Percentiles rank a stretch among this genome's conserved stretches.
Evolutionary conservation across 2,329 filamentous ascomycete species (phyloP).

Genomic region (Ophiocordyceps robertsii): DNA sequence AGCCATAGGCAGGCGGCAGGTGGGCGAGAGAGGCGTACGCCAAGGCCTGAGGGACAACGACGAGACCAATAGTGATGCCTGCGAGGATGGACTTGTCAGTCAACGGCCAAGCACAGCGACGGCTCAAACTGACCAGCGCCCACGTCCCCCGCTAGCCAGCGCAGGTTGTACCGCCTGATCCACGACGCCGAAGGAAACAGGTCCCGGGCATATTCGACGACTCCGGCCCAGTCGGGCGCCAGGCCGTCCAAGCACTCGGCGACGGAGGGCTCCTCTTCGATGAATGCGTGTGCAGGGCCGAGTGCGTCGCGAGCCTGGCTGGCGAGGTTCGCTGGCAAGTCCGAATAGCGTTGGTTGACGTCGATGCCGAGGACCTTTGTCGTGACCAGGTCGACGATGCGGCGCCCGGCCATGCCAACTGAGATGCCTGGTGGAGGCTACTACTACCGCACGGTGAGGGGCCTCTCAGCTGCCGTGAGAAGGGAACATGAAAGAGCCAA

Average conservation of each 20-base stretch:
- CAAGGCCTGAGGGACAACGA: slow-evolving; percentile 70
- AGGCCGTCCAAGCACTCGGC: slow-evolving; percentile 46
- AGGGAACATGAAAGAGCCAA: not conserved
- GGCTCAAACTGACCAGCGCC: slow-evolving; percentile 44
- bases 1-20: slow-evolving; percentile 53
- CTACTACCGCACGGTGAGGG: not conserved
- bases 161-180: slow-evolving; percentile 57
- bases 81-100: not conserved
- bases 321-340: slow-evolving; percentile 12
- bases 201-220: slow-evolving; percentile 33
- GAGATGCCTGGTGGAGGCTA: not conserved
- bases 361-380: slow-evolving; percentile 18
- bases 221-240: slow-evolving; percentile 32
- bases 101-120: not conserved
- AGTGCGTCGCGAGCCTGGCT: slow-evolving; percentile 11
- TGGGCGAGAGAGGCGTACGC: slow-evolving; percentile 63
- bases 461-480: not conserved
- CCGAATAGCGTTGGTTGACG: slow-evolving; percentile 13
- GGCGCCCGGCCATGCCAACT: slow-evolving; percentile 1
- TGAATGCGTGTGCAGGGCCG: slow-evolving; percentile 17
- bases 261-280: slow-evolving; percentile 56
- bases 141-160: slow-evolving; percentile 61
- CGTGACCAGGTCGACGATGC: slow-evolving; percentile 9
- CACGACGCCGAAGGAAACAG: slow-evolving; percentile 55
- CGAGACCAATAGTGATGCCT: slow-evolving; percentile 41